Evolutionary conservation across 805 yeast species (phyloP).

Genomic region (Grigorovia yakushimaensis): DNA sequence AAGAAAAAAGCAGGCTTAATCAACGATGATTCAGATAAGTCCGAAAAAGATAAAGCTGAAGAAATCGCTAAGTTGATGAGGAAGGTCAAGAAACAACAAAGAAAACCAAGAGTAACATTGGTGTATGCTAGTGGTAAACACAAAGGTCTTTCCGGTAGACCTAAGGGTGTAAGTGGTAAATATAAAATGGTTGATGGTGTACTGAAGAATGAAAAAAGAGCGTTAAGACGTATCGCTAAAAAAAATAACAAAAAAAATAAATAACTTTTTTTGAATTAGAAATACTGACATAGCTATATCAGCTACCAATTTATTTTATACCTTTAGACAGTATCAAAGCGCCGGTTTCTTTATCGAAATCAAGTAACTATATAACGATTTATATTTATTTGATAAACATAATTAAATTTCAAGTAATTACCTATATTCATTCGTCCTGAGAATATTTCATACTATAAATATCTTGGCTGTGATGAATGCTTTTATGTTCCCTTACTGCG

Average conservation of each 20-base stretch:
- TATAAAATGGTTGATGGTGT: conserved; percentile 99
- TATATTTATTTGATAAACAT: too few relatives aligned
- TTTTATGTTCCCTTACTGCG: too few relatives aligned
- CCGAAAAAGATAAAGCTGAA: conserved; percentile 90
- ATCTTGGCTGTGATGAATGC: too few relatives aligned
- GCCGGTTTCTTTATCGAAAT: too few relatives aligned
- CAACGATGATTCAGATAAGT: conserved; percentile 75
- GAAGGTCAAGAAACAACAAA: conserved; percentile 62
- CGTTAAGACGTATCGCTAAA: conserved; percentile 81
- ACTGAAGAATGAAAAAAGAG: conserved; percentile 94
- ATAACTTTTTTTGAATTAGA: too few relatives aligned
- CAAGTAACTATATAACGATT: too few relatives aligned
- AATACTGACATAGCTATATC: too few relatives aligned
- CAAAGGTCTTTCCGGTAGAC: conserved; percentile 86
- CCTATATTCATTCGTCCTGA: too few relatives aligned
- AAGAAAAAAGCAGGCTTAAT: conserved; percentile 89
- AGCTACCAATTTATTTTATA: too few relatives aligned
- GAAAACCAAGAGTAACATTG: conserved; percentile 74
- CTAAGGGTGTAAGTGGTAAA: conserved; percentile 92
- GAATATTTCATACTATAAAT: too few relatives aligned
- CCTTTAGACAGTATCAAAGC: too few relatives aligned
- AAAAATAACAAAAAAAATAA: conserved; percentile 53
- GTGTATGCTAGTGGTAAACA: conserved; percentile 83
- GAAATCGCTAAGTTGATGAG: conserved; percentile 82
- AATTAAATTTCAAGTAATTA: too few relatives aligned